Conservation (phyloP, 345 rosid genomes). For the Gossypium arboreum region DNA sequence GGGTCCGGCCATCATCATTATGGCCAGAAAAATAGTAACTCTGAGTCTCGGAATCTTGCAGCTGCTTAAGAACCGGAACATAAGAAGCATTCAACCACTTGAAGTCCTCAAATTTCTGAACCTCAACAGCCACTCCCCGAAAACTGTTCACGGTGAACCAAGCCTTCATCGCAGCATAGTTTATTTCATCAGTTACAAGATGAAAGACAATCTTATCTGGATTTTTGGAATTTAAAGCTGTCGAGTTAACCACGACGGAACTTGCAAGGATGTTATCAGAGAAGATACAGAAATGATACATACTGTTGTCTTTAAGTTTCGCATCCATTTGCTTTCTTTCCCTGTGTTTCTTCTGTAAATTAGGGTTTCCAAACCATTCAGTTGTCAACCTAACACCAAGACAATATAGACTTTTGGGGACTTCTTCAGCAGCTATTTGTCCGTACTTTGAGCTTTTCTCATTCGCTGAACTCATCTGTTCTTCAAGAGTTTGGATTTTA, state of each 20-base stretch:
- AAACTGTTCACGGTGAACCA: conserved; percentile 73
- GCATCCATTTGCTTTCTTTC: conserved; percentile 37
- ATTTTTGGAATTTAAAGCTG: conserved; percentile 58
- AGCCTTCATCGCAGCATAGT: conserved; percentile 80
- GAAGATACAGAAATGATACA: conserved; percentile 79
- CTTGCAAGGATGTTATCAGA: conserved; percentile 90
- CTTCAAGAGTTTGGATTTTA: conserved; percentile 73
- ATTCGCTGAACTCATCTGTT: conserved; percentile 56
- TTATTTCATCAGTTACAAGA: conserved; percentile 83
- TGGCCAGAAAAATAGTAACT: conserved; percentile 87
- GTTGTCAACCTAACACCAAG: conserved; percentile 76
- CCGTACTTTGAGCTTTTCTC: conserved; percentile 89
- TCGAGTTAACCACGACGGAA: conserved; percentile 88
- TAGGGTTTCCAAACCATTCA: conserved; percentile 63
- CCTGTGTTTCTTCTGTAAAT: conserved; percentile 36
- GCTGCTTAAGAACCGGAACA: conserved; percentile 92
- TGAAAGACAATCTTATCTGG: conserved; percentile 71
- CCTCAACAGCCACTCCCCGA: conserved; percentile 72
- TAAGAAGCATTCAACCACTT: conserved; percentile 89
- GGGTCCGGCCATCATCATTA: conserved; percentile 59
- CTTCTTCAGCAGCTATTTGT: conserved; percentile 97
- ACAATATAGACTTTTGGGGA: conserved; percentile 89
- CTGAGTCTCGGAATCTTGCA: conserved; percentile 87
- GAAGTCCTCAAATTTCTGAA: conserved; percentile 85
- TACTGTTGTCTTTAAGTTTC: conserved; percentile 54